A percentile compares a stretch with the other conserved stretches of the same genome.
These are phyloP conservation scores for Cymbopogon citratus DNA, from an alignment of 176 grass and related monocot genomes.

Conservation along the genomic window DNA sequence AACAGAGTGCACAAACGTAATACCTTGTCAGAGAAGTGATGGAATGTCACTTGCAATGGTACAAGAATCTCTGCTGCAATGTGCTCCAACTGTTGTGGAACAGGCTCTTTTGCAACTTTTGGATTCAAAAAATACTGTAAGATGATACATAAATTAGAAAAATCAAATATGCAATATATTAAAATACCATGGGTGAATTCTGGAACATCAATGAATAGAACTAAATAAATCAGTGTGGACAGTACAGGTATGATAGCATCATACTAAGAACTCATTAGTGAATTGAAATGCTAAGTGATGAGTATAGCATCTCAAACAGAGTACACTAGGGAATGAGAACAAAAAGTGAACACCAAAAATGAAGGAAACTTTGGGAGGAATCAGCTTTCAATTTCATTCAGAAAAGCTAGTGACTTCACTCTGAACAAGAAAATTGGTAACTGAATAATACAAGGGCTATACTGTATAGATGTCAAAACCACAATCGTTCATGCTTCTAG, in stretches of 20 bases:
- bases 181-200: constrained; percentile 7
- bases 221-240: background rate
- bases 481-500: background rate
- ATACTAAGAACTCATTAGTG: background rate
- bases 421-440: constrained; percentile 3
- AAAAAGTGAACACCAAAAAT: background rate
- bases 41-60: constrained; percentile 76
- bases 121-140: constrained; percentile 92
- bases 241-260: too few species aligned
- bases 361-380: background rate
- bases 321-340: background rate
- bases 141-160: constrained; percentile 15
- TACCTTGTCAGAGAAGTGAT: constrained; percentile 77
- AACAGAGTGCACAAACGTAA: constrained; percentile 7
- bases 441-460: background rate
- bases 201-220: background rate
- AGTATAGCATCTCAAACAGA: background rate
- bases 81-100: constrained; percentile 77
- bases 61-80: constrained; percentile 81
- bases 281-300: background rate
- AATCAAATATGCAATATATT: background rate
- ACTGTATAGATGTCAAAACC: background rate
- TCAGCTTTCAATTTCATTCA: background rate
- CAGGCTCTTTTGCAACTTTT: constrained; percentile 72
- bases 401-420: background rate